Evolutionary conservation across 1,284 basidiomycete genomes (phyloP).

Genomic region (Ganoderma lingzhi): DNA sequence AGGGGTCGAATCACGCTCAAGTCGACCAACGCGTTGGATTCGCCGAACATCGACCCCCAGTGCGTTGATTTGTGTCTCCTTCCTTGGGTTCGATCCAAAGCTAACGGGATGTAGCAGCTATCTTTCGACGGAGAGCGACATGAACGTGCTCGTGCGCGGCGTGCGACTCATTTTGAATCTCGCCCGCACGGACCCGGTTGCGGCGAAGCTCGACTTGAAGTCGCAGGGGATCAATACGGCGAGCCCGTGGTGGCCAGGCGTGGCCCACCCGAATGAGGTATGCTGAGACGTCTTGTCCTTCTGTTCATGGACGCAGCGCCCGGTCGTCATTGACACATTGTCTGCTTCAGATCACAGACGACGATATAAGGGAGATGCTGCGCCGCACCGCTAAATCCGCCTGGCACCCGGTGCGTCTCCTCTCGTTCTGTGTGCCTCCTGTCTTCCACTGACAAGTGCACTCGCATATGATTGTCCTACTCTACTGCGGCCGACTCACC

Average conservation of each 20-base stretch:
- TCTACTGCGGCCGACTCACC: background rate
- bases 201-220: constrained; percentile 40
- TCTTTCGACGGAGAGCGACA: constrained; percentile 34
- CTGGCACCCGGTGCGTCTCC: background rate
- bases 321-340: background rate
- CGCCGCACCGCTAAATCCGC: background rate
- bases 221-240: constrained; percentile 17
- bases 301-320: background rate
- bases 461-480: background rate
- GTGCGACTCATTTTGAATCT: constrained; percentile 38
- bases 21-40: constrained; percentile 45
- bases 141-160: constrained; percentile 41
- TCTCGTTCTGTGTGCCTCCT: background rate
- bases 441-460: background rate
- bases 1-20: constrained; percentile 47
- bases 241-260: constrained; percentile 39
- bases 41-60: constrained; percentile 52
- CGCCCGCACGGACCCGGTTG: constrained; percentile 38
- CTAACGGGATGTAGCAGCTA: constrained; percentile 26
- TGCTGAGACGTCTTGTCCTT: background rate
- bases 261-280: constrained; percentile 38
- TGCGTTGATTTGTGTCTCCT: constrained; percentile 28
- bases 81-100: background rate
- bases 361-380: constrained; percentile 1
- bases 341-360: background rate